Evolutionary conservation across 108 stramenopile species (phyloP).

Genomic region (Asterionellopsis glacialis): DNA sequence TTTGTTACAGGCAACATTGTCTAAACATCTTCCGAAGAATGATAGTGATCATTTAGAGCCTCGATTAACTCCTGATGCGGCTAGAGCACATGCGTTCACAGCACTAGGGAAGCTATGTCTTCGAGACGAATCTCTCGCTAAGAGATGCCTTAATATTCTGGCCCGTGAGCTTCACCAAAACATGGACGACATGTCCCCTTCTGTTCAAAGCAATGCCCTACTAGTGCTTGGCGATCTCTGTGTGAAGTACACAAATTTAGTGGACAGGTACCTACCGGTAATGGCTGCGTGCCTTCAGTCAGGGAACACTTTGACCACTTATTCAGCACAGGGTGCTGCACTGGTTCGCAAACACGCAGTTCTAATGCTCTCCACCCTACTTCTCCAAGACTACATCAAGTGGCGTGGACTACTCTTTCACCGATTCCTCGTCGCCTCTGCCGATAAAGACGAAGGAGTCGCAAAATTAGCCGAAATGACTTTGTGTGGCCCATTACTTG

Average conservation of each 20-base stretch:
- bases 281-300: slow-evolving; percentile 91
- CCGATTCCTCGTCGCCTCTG: slow-evolving; percentile 85
- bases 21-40: slow-evolving; percentile 41
- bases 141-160: slow-evolving; percentile 70
- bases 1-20: slow-evolving; percentile 52
- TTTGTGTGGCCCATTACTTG: slow-evolving; percentile 65
- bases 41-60: slow-evolving; percentile 10
- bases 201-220: slow-evolving; percentile 86
- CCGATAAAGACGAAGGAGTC: slow-evolving; percentile 85
- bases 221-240: slow-evolving; percentile 90
- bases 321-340: slow-evolving; percentile 14
- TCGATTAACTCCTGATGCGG: slow-evolving; percentile 24
- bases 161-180: slow-evolving; percentile 81
- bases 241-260: slow-evolving; percentile 87
- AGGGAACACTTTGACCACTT: slow-evolving; percentile 24
- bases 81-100: slow-evolving; percentile 80
- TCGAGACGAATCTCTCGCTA: slow-evolving; percentile 80
- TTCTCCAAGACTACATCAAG: slow-evolving; percentile 95
- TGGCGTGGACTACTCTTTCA: slow-evolving; percentile 89
- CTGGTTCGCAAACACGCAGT: slow-evolving; percentile 88
- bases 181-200: slow-evolving; percentile 24
- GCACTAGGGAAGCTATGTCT: slow-evolving; percentile 91
- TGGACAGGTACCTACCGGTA: slow-evolving; percentile 85
- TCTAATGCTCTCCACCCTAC: slow-evolving; percentile 72
- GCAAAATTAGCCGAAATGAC: slow-evolving; percentile 66